Evolutionary conservation across 2,329 filamentous ascomycete species (phyloP).

Genomic region (Apiospora rasikravindrae): DNA sequence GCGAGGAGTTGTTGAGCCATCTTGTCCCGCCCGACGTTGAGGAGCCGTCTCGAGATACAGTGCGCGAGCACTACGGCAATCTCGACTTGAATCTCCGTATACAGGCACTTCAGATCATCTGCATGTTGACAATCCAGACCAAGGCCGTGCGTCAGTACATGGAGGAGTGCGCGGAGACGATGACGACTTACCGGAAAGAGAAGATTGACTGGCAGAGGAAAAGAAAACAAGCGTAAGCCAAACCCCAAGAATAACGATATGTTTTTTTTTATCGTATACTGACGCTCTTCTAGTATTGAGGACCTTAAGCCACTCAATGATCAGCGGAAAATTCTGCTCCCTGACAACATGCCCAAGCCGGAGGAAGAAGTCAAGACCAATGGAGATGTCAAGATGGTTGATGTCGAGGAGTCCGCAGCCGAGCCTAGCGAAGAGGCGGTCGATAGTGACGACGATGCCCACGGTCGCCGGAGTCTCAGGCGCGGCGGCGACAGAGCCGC

Average conservation of each 20-base stretch:
- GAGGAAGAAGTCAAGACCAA: constrained; percentile 53
- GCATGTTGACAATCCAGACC: constrained; percentile 84
- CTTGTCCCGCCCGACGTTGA: constrained; percentile 81
- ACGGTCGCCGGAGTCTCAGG: constrained; percentile 57
- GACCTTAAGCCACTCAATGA: constrained; percentile 74
- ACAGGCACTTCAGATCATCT: constrained; percentile 81
- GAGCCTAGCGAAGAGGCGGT: constrained; percentile 65
- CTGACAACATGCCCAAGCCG: constrained; percentile 69
- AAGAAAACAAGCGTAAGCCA: constrained; percentile 67
- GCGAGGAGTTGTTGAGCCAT: constrained; percentile 78
- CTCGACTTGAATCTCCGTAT: constrained; percentile 86
- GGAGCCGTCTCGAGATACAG: constrained; percentile 77
- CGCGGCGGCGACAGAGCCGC: constrained; percentile 71
- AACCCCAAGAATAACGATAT: constrained; percentile 30
- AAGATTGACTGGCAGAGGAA: constrained; percentile 92
- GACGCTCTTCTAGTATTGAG: constrained; percentile 60
- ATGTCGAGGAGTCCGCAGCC: constrained; percentile 67
- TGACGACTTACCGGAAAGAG: constrained; percentile 93
- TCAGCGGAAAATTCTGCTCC: constrained; percentile 73
- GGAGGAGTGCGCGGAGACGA: constrained; percentile 89
- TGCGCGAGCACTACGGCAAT: constrained; percentile 71
- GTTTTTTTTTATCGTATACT: constrained; percentile 27
- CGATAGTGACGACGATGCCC: constrained; percentile 74
- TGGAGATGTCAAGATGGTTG: constrained; percentile 66
- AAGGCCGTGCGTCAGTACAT: constrained; percentile 87